Conservation (phyloP, 495 filamentous ascomycete genomes). For the Aspergillus leporis region DNA sequence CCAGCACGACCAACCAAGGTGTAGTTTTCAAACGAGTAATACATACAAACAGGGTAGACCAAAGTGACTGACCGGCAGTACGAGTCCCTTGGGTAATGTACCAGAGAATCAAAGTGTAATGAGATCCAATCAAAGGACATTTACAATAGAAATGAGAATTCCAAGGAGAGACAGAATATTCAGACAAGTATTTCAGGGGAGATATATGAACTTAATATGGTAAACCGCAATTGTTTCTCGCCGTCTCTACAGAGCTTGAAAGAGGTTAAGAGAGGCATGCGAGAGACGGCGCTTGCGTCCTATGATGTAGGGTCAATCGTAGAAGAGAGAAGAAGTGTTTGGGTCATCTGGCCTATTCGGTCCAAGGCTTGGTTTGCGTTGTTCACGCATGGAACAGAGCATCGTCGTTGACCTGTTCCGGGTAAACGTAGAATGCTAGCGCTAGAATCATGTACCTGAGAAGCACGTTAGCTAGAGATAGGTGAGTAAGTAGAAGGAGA, state of each 20-base stretch:
- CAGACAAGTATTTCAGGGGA: constrained; percentile 1
- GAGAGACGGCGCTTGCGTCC: neutral
- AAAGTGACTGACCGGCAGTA: constrained; percentile 22
- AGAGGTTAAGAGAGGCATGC: neutral
- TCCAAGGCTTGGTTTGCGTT: neutral
- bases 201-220: neutral
- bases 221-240: neutral
- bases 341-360: neutral
- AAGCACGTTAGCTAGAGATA: constrained; percentile 5
- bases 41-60: neutral
- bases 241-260: neutral
- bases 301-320: neutral
- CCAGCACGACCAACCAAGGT: neutral
- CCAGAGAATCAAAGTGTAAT: neutral
- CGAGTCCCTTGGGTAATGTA: constrained; percentile 1
- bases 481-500: neutral
- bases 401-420: constrained; percentile 52
- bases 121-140: neutral
- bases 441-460: constrained; percentile 78
- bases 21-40: neutral
- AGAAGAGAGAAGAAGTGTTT: neutral
- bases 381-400: constrained; percentile 18
- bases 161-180: constrained; percentile 10
- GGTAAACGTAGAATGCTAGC: constrained; percentile 86
- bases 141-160: neutral